phyloP scores from a whole-genome alignment of 495 filamentous ascomycete species.

The Penicillium chermesinum region DNA sequence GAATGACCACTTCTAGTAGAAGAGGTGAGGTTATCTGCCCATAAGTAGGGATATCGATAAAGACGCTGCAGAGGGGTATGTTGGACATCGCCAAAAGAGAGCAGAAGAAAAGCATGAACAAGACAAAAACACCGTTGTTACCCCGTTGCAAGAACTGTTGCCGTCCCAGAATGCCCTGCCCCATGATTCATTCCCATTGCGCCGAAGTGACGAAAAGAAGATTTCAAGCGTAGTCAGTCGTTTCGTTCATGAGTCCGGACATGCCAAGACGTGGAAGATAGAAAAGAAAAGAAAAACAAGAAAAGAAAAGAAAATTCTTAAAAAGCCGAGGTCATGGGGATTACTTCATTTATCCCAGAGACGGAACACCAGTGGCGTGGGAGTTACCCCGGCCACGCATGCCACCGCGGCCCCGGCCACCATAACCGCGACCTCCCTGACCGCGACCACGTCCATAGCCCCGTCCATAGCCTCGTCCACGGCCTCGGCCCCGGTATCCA shows the following conservation, averaged over 20 bases:
- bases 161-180: conserved; percentile 24
- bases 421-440: conserved; percentile 24
- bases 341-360: conserved; percentile 26
- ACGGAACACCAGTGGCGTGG: conserved; percentile 41
- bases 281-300: conserved; percentile 16
- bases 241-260: conserved; percentile 20
- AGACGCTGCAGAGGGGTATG: conserved; percentile 25
- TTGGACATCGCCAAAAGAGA: conserved; percentile 10
- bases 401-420: conserved; percentile 49
- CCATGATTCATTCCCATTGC: conserved; percentile 23
- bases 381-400: conserved; percentile 32
- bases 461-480: conserved; percentile 61
- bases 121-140: conserved; percentile 17
- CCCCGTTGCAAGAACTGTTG: conserved; percentile 17
- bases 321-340: conserved; percentile 3
- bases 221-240: conserved; percentile 25
- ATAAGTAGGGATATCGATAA: conserved; percentile 17
- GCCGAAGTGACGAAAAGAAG: conserved; percentile 29
- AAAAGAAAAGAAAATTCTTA: conserved; percentile 16
- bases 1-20: conserved; percentile 7
- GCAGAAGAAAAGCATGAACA: conserved; percentile 10
- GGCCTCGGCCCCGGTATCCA: conserved; percentile 65
- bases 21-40: conserved; percentile 10
- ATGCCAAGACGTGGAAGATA: conserved; percentile 9
- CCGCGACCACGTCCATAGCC: conserved; percentile 60